phyloP scores from a whole-genome alignment of 768 basidiomycete species.

The Lenzites betulinus region DNA sequence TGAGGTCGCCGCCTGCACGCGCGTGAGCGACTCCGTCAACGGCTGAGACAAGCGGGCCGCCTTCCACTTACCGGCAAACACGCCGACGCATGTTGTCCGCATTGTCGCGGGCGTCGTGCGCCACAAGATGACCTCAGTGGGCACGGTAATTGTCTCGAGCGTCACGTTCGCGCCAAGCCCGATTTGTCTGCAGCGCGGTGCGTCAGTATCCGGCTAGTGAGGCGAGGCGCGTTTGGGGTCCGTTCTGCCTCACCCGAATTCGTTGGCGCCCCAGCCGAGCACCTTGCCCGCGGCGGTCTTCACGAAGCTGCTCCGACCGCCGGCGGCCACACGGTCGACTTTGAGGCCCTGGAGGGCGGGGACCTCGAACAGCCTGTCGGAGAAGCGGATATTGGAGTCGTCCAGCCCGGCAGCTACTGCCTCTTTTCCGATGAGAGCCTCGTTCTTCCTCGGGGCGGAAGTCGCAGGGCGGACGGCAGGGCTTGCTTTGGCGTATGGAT shows the following conservation, averaged over 20 bases:
- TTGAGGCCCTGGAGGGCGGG: slow-evolving; percentile 66
- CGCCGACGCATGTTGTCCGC: slow-evolving; percentile 59
- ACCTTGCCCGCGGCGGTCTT: slow-evolving; percentile 70
- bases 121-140: slow-evolving; percentile 83
- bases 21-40: slow-evolving; percentile 23
- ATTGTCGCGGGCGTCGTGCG: slow-evolving; percentile 52
- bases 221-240: background rate
- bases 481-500: slow-evolving; percentile 51
- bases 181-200: slow-evolving; percentile 59
- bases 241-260: slow-evolving; percentile 60
- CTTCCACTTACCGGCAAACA: slow-evolving; percentile 57
- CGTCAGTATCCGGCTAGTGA: background rate
- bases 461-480: slow-evolving; percentile 38
- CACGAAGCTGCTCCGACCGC: slow-evolving; percentile 71
- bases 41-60: background rate
- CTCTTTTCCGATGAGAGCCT: slow-evolving; percentile 28
- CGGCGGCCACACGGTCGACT: slow-evolving; percentile 71
- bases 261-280: slow-evolving; percentile 89
- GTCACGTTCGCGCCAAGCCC: slow-evolving; percentile 69
- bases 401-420: slow-evolving; percentile 27
- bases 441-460: slow-evolving; percentile 27
- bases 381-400: slow-evolving; percentile 59
- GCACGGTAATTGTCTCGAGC: slow-evolving; percentile 71
- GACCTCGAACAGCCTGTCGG: slow-evolving; percentile 72
- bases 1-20: slow-evolving; percentile 63